Evolutionary conservation across 371 early-diverging fungal species (phyloP), one percentile per base, ranked within the genome.

Genomic region (Phascolomyces articulosus): DNA sequence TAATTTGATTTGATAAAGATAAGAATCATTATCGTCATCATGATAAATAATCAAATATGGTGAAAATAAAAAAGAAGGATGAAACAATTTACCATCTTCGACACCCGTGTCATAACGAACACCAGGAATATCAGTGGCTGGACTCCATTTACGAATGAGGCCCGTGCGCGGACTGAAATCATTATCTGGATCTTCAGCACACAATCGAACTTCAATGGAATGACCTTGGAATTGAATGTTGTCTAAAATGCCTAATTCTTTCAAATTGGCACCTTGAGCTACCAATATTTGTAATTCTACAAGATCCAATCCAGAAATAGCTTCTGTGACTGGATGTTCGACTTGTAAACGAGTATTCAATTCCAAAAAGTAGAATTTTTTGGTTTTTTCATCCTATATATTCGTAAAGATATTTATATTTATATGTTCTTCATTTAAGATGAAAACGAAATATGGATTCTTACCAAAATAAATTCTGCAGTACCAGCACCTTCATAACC

Each of bases 281-380:
- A 93, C 87, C 20, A 85, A 68, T 16, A 93, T 80, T 80, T 92
- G 92, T 63, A 88, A 81, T 65, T 94, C 95, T n/a, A 97, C 98
- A 18, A 99, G 80, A 81, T 99, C 98, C n/a, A 95, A 69, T 0
- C 93, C 93, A 47, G 96, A 96, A 51, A 96, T 89, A 58, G 88
- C 77, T 80, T 98, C 99, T 16, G 98, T 97, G 59, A 98, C 94
- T 28, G 97, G 96, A 77, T 98, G 99, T 79, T 98, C 98, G 56
- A 95, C 96, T 71, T 93, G 94, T 59, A 93, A 78, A 47, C 93
- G 90, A 0, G 93, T 93, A 78, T 93, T 93, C 77, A 93, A 80
- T 68, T 93, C 94, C 74, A 93, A 77, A 72, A 93, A 93, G 80
- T 90, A 95, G 54, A 92, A 91, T 62, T 89, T 82, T 59, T 85